phyloP scores from a whole-genome alignment of 306 rosid genomes.

The Cercis canadensis region DNA sequence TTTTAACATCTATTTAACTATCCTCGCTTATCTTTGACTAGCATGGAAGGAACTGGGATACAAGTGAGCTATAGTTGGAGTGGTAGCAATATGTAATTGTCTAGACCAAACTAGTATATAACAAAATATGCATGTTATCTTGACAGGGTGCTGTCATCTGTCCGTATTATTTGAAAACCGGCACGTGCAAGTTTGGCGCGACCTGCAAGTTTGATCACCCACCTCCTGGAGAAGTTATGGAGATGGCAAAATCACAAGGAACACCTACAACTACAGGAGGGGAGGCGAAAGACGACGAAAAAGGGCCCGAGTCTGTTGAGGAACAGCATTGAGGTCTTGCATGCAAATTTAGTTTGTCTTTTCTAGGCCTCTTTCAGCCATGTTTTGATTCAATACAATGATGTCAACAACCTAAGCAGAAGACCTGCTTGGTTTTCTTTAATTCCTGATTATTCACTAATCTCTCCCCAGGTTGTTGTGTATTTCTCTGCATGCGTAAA shows the following conservation, averaged over 20 bases:
- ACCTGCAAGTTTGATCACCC: constrained; percentile 98
- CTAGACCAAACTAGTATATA: not conserved
- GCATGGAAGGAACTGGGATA: constrained; percentile 12
- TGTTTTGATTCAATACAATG: constrained; percentile 1
- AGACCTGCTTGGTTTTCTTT: constrained; percentile 28
- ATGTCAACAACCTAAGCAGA: constrained; percentile 8
- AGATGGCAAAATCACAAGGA: constrained; percentile 62
- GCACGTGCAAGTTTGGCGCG: constrained; percentile 86
- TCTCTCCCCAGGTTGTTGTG: not conserved
- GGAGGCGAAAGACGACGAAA: constrained; percentile 41
- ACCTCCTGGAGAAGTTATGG: constrained; percentile 96
- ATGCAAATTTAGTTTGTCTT: constrained; percentile 18
- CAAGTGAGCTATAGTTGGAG: constrained; percentile 2
- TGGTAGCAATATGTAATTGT: not conserved
- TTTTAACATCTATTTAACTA: not conserved
- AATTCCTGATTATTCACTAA: constrained; percentile 23
- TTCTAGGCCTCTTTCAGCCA: not conserved
- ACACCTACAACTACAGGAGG: constrained; percentile 40
- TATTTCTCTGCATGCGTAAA: no score
- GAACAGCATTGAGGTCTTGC: constrained; percentile 34
- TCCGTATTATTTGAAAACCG: constrained; percentile 92
- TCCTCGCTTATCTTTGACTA: not conserved
- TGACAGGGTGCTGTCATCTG: constrained; percentile 80
- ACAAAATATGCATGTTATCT: constrained; percentile 15
- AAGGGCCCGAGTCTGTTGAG: constrained; percentile 30